phyloP scores from a whole-genome alignment of 2,329 filamentous ascomycete species.

The Colletotrichum lindemuthianum region DNA sequence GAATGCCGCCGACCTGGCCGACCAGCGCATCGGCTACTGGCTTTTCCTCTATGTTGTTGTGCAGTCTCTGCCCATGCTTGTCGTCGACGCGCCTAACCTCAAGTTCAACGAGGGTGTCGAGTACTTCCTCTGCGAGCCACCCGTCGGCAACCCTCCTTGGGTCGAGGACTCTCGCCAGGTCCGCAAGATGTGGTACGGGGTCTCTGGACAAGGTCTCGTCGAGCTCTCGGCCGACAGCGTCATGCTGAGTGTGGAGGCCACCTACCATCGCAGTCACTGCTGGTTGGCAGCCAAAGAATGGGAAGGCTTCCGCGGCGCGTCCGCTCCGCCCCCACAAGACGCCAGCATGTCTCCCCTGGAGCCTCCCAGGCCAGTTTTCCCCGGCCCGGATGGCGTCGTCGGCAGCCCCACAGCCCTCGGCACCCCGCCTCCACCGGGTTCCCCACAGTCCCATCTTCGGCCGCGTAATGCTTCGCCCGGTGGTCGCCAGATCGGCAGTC shows the following conservation, averaged over 20 bases:
- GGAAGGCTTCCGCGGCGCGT: slow-evolving; percentile 50
- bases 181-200: slow-evolving; percentile 78
- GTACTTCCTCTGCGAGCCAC: slow-evolving; percentile 83
- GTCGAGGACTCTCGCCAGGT: slow-evolving; percentile 71
- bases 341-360: slow-evolving; percentile 50
- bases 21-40: slow-evolving; percentile 81
- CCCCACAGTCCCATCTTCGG: slow-evolving; percentile 47
- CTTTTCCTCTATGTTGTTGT: slow-evolving; percentile 83
- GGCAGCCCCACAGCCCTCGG: slow-evolving; percentile 37
- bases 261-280: slow-evolving; percentile 67
- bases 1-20: slow-evolving; percentile 72
- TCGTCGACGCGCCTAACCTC: slow-evolving; percentile 78
- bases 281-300: slow-evolving; percentile 64
- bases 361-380: slow-evolving; percentile 50
- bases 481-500: slow-evolving; percentile 39
- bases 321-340: slow-evolving; percentile 42
- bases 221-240: slow-evolving; percentile 69
- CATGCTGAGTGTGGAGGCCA: slow-evolving; percentile 69
- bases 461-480: slow-evolving; percentile 52
- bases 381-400: slow-evolving; percentile 42
- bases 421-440: slow-evolving; percentile 42
- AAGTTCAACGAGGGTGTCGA: slow-evolving; percentile 77
- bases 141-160: slow-evolving; percentile 79
- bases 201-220: slow-evolving; percentile 69
- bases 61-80: slow-evolving; percentile 80